These are phyloP conservation scores for Nitzschia sp. DNA, from an alignment of 108 stramenopile species.

Conservation along the genomic window DNA sequence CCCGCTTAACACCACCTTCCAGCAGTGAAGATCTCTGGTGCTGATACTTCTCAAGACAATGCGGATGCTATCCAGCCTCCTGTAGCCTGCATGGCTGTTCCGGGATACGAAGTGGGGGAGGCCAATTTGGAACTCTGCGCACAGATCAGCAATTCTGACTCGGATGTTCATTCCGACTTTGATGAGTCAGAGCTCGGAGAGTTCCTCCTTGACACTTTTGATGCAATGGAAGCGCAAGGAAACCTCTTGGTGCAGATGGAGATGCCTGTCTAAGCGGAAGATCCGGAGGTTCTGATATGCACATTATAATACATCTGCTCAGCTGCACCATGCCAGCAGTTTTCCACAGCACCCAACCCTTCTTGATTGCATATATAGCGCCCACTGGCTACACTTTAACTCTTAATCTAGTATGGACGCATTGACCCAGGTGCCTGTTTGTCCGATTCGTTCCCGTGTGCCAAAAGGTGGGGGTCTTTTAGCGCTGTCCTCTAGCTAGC, in stretches of 20 bases:
- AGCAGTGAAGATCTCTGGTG: conserved; percentile 70
- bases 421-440: too few species aligned
- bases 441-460: too few species aligned
- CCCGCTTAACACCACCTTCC: conserved; percentile 42
- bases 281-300: too few species aligned
- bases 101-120: background rate
- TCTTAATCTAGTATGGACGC: background rate
- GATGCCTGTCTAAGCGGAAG: too few species aligned
- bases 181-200: conserved; percentile 41
- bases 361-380: background rate
- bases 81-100: background rate
- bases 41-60: conserved; percentile 15
- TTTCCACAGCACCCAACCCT: background rate
- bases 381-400: background rate
- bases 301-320: background rate
- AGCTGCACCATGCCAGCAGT: background rate
- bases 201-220: conserved; percentile 44
- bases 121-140: background rate
- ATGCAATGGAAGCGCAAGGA: conserved; percentile 22
- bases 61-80: background rate
- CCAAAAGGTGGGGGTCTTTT: too few species aligned
- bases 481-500: too few species aligned
- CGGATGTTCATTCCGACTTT: background rate
- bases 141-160: conserved; percentile 7
- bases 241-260: background rate